Evolutionary conservation across 2,329 filamentous ascomycete genomes (phyloP), one percentile per base, ranked within the genome.

Genomic region (Aspergillus quadricinctus): DNA sequence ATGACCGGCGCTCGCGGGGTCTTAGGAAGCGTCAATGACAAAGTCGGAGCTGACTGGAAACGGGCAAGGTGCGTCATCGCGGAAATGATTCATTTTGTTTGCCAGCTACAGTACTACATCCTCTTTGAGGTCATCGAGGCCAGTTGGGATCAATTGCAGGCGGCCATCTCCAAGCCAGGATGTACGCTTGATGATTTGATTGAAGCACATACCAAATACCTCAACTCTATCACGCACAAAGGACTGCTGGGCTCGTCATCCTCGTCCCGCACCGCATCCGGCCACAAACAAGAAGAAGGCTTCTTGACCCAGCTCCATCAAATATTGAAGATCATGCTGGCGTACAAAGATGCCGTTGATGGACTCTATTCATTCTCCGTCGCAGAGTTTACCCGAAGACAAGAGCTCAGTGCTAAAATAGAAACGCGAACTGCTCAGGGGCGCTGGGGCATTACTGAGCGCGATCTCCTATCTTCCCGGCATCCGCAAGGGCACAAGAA

Each of bases 21-120:
- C 0, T 83, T 99, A 6, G 88, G 89, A 59, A 88, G 84, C 31
- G 83, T 89, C 3, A 87, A 91, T 50, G 85, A 88, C 64, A 83
- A 84, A 58, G 85, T 95, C 25, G 83, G 83, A 28, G 79, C 86
- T 57, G 89, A 93, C 52, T 99, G 94, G 94, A 97, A 96, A 71
- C 86, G 83, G 14, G 95, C 92, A 4, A 83, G 93, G 56, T 94
- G 92, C 57, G 87, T 88, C 19, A 86, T 97, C 40, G 92, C 93
- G 11, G 95, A 99, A 74, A 99, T 99, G 94, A 90, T 97, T 17
- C 95, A 99, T 72, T 97, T 99, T 69, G 88, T 97, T 68, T 91
- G 91, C 61, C 94, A 99, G 75, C 82, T 99, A 14, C 94, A 99
- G 74, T 97, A 97, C 77, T 99, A 99, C 73, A 97, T 99, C 64